Evolutionary conservation across 179 eudicot species (phyloP).

Genomic region (Silene vulgaris): DNA sequence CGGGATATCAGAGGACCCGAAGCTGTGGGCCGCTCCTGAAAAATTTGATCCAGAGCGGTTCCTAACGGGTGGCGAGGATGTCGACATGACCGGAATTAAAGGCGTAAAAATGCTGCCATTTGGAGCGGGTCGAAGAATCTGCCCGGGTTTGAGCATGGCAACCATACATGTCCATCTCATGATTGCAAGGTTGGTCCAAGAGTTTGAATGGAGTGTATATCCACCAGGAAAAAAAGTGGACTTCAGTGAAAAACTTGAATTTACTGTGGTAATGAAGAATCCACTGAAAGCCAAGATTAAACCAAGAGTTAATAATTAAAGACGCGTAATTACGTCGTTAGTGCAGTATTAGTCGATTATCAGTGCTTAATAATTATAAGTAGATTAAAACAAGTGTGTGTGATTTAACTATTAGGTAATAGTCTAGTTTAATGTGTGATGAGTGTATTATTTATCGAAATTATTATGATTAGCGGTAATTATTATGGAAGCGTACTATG

Average conservation of each 20-base stretch:
- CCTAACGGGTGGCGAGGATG: conserved; percentile 58
- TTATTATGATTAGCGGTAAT: not conserved
- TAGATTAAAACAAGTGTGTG: too few relatives aligned
- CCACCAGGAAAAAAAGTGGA: conserved; percentile 55
- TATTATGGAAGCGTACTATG: not conserved
- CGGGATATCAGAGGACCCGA: conserved; percentile 69
- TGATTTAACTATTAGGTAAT: not conserved
- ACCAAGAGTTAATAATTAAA: conserved; percentile 25
- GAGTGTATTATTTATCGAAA: too few relatives aligned
- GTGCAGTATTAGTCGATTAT: too few relatives aligned
- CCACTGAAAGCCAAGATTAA: conserved; percentile 56
- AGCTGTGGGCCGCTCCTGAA: conserved; percentile 56
- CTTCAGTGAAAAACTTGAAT: conserved; percentile 68
- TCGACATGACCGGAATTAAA: conserved; percentile 61
- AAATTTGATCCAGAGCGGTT: conserved; percentile 79
- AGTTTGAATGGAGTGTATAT: conserved; percentile 61
- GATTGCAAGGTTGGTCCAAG: conserved; percentile 78
- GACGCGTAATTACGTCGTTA: not conserved
- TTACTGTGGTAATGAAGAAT: conserved; percentile 84
- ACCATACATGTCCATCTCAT: conserved; percentile 63
- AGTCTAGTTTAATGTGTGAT: too few relatives aligned
- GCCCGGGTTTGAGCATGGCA: conserved; percentile 82
- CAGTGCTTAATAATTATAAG: too few relatives aligned
- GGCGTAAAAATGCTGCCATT: conserved; percentile 76
- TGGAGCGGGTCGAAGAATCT: conserved; percentile 80